phyloP scores from a whole-genome alignment of 495 filamentous ascomycete species.

The Venustampulla echinocandica region DNA sequence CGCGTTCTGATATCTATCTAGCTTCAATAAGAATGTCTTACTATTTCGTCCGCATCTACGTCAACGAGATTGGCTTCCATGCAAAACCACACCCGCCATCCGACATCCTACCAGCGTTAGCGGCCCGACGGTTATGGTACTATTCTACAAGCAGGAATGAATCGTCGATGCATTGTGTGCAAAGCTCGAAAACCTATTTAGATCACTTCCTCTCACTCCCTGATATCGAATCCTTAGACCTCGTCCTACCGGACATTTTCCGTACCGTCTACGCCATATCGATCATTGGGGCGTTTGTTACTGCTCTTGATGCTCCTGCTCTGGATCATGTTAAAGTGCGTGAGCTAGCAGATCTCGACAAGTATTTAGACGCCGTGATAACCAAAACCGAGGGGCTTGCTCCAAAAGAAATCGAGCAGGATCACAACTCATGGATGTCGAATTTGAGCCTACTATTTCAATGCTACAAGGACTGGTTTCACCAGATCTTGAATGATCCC shows the following conservation, averaged over 20 bases:
- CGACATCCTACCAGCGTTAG: neutral
- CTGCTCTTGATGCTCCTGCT: neutral
- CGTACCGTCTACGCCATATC: slow-evolving; percentile 15
- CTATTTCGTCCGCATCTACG: slow-evolving; percentile 10
- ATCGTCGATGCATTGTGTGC: slow-evolving; percentile 4
- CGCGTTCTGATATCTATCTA: no score
- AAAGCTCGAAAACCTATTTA: slow-evolving; percentile 11
- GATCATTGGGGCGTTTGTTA: slow-evolving; percentile 9
- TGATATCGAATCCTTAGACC: neutral
- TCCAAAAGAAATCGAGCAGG: neutral
- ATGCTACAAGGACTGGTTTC: neutral
- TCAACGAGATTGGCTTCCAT: slow-evolving; percentile 18
- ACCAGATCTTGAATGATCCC: no score
- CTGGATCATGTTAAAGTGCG: neutral
- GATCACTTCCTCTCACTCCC: slow-evolving; percentile 8
- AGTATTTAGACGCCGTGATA: slow-evolving; percentile 6
- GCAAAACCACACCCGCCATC: neutral
- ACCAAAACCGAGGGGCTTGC: neutral
- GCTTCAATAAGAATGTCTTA: slow-evolving; percentile 9
- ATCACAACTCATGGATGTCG: neutral
- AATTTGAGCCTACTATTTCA: neutral
- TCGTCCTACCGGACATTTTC: slow-evolving; percentile 8
- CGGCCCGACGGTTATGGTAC: slow-evolving; percentile 11
- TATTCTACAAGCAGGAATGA: slow-evolving; percentile 9
- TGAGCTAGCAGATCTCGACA: slow-evolving; percentile 4